Base-by-base conservation (phyloP, 208 protist genomes). In the Acanthamoeba divionensis region DNA sequence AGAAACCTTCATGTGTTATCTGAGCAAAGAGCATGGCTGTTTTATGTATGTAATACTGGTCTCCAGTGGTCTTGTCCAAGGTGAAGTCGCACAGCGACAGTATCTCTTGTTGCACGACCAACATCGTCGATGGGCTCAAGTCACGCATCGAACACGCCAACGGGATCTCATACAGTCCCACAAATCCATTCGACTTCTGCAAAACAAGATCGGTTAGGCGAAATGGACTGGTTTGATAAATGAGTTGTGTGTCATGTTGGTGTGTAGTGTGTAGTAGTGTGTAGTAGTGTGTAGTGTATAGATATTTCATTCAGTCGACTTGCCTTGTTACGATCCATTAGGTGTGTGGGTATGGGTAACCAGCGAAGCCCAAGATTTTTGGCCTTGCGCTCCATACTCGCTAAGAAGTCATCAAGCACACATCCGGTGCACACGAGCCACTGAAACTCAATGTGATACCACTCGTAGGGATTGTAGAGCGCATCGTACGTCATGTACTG, bases 381-480 rank as follows among this genome's bases (percentile, higher is more conserved):
- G 6, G 90, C 90, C 44, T 91, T 91, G 33, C 90, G 26, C 13
- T 91, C 65, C 10, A 77, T 55, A 57, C 54, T 90, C 45, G 47
- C 57, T 24, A 93, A 31, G 45, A 92, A 92, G n/a, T 93, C 92
- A 31, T 93, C 90, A 10, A 93, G 85, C 9, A 93, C 92, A 47
- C 85, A 91, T 63, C 85, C 90, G n/a, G 92, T 93, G 65, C 85
- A 92, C 1, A 93, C 85, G 65, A 93, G 87, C 92, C 92, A 93
- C 44, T 90, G 86, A 33, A 92, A 88, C 67, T 93, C 86, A 21
- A 93, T 52, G 57, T 85, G 86, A 45, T 54, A 89, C 57, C 80
- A 89, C 80, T 89, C 60, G 38, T 89, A 73, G 1, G 80, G 80
- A n/a, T 89, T 89, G 57, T 55, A 89, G 24, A 89, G 41, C 1